phyloP scores from a whole-genome alignment of 2,329 filamentous ascomycete genomes.

The Neonectria ditissima region DNA sequence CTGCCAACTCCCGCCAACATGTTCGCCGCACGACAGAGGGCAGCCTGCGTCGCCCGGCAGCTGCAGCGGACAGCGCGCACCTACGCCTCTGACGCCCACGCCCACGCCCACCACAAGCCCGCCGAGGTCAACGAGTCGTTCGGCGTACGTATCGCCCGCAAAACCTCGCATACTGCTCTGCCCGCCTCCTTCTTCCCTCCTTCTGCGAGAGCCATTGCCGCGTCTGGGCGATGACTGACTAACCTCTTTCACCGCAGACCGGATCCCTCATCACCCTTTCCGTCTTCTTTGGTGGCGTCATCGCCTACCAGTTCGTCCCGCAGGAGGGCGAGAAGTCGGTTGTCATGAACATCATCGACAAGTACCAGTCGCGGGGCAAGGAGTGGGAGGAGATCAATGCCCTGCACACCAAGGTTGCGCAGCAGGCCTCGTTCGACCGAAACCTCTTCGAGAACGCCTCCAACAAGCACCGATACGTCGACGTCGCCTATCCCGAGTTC shows the following conservation, averaged over 20 bases:
- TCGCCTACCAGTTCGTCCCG: conserved; percentile 63
- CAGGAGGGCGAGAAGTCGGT: conserved; percentile 63
- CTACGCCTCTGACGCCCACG: conserved; percentile 67
- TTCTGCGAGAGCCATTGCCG: conserved; percentile 15
- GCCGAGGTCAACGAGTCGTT: conserved; percentile 65
- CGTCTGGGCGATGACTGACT: conserved; percentile 27
- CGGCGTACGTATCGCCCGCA: conserved; percentile 61
- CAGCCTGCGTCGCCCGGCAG: conserved; percentile 52
- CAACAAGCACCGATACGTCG: conserved; percentile 59
- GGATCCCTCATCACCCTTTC: conserved; percentile 61
- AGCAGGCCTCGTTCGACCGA: conserved; percentile 69
- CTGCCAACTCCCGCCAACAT: conserved; percentile 49
- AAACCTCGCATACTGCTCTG: conserved; percentile 32
- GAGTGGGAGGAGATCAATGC: conserved; percentile 65
- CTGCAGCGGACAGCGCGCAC: conserved; percentile 57
- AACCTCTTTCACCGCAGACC: conserved; percentile 51
- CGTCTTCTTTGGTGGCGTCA: conserved; percentile 57
- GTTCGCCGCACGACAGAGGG: conserved; percentile 60
- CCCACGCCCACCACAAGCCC: conserved; percentile 61
- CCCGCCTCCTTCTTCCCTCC: background rate
- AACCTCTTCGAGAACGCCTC: conserved; percentile 63
- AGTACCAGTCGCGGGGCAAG: conserved; percentile 60
- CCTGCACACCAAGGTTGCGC: conserved; percentile 62
- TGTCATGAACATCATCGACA: conserved; percentile 59
- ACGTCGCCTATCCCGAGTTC: conserved; percentile 70